These are phyloP conservation scores for Penicillium sp. DNA, from an alignment of 2,329 filamentous ascomycete species.

Conservation along the genomic window DNA sequence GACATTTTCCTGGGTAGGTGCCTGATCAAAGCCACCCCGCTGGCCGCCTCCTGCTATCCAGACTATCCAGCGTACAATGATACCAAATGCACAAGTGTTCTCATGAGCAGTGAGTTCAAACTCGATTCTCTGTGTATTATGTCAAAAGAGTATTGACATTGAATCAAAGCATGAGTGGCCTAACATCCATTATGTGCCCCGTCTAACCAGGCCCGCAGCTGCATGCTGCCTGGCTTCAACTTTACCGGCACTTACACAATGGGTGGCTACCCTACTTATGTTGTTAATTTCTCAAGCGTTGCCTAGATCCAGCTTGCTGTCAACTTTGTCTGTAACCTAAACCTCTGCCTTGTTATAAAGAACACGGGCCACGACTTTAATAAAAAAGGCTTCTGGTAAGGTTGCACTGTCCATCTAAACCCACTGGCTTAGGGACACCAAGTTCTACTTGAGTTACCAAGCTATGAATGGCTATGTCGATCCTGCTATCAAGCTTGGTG, in stretches of 20 bases:
- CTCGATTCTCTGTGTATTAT: not conserved
- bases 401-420: constrained; percentile 45
- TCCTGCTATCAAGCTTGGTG: constrained; percentile 57
- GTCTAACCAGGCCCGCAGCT: constrained; percentile 32
- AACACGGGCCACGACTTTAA: constrained; percentile 56
- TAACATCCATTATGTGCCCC: constrained; percentile 34
- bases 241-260: constrained; percentile 32
- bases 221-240: constrained; percentile 41
- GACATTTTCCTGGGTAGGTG: constrained; percentile 42
- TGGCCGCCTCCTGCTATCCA: constrained; percentile 41
- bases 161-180: constrained; percentile 20
- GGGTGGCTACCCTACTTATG: constrained; percentile 38
- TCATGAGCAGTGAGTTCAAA: constrained; percentile 17
- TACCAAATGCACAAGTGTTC: constrained; percentile 36
- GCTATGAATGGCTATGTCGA: constrained; percentile 51
- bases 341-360: constrained; percentile 44
- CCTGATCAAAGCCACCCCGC: constrained; percentile 39
- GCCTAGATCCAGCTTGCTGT: constrained; percentile 42
- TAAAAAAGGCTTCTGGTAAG: constrained; percentile 58
- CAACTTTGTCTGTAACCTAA: constrained; percentile 31
- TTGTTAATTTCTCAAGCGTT: constrained; percentile 39
- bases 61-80: constrained; percentile 37
- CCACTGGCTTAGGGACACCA: constrained; percentile 28
- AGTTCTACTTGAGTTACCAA: constrained; percentile 38
- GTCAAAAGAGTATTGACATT: not conserved